Evolutionary conservation across 2,329 filamentous ascomycete species (phyloP).

Genomic region (Fusarium heterosporum): DNA sequence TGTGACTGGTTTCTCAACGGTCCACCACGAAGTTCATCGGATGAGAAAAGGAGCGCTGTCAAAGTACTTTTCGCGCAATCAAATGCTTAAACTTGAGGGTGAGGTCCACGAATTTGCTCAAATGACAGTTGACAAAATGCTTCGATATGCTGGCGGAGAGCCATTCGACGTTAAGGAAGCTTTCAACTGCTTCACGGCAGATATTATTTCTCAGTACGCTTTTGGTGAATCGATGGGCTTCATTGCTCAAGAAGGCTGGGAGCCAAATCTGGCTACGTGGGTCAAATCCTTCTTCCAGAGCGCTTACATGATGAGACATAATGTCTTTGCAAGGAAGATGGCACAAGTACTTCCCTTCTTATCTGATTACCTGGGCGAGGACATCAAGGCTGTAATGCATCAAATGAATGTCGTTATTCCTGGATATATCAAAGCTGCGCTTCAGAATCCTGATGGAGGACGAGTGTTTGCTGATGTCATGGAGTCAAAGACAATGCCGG

Average conservation of each 20-base stretch:
- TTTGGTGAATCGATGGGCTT: slow-evolving; percentile 54
- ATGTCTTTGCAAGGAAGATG: slow-evolving; percentile 45
- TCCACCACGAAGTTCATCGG: slow-evolving; percentile 51
- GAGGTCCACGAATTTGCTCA: slow-evolving; percentile 44
- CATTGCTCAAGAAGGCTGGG: slow-evolving; percentile 49
- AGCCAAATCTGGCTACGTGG: slow-evolving; percentile 54
- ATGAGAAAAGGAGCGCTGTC: slow-evolving; percentile 47
- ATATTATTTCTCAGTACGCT: slow-evolving; percentile 54
- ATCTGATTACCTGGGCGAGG: slow-evolving; percentile 25
- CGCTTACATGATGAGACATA: slow-evolving; percentile 51
- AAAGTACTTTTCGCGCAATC: slow-evolving; percentile 52
- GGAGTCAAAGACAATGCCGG: slow-evolving; percentile 46
- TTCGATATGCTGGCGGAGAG: slow-evolving; percentile 40
- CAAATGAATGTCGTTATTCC: slow-evolving; percentile 37
- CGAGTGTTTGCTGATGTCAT: slow-evolving; percentile 35
- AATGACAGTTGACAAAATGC: slow-evolving; percentile 48
- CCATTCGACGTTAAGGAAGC: slow-evolving; percentile 52
- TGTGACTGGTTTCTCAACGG: slow-evolving; percentile 28
- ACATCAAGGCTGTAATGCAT: slow-evolving; percentile 29
- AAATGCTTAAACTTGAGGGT: slow-evolving; percentile 47
- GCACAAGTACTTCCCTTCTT: slow-evolving; percentile 14
- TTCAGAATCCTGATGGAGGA: slow-evolving; percentile 22
- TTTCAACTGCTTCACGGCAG: slow-evolving; percentile 55
- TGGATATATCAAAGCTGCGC: slow-evolving; percentile 9
- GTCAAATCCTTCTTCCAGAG: slow-evolving; percentile 49